Evolutionary conservation across 257 asterid genomes (phyloP), one percentile per base, ranked within the genome.

Genomic region (Plectranthus barbatus): DNA sequence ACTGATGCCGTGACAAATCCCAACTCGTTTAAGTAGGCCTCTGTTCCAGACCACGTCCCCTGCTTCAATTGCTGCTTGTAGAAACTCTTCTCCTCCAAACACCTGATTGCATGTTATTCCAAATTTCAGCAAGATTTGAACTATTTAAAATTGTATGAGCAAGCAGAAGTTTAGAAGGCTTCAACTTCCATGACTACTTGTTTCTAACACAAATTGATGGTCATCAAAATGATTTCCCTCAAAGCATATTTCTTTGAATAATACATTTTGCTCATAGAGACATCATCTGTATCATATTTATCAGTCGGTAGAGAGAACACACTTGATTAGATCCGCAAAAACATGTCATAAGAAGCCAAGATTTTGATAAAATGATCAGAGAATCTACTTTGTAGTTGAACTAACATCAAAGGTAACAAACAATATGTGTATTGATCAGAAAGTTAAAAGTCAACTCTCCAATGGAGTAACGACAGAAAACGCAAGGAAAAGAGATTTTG

Each of bases 21-120:
- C 97, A 5, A 90, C 90, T 45, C 93, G 90, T 75, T 81, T 90
- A 33, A 87, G 95, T 15, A 90, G 77, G 37, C 96, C 97, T 45
- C 93, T 69, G 18, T 66, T 71, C 96, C 97, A 90, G 4, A 90
- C 88, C 62, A 90, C 95, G 58, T 87, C 87, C 37, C 84, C 86
- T 11, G 97, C 90, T 18, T 81, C 86, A 3, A 72, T 56, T 34
- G 95, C 90, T 26, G 92, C 94, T 62, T 81, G 77, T 7, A 74
- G 71, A 77, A 87, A 90, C 80, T 87, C 94, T 55, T 75, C 82
- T n/a, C 75, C 66, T 37, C 71, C 78, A 51, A 85, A 83, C 60
- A 90, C 95, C 97, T 89, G 74, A 58, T 45, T 61, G 31, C 11
- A 42, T 19, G 31, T 49, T 37, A 33, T 51, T 24, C 5, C 12